phyloP scores from a whole-genome alignment of 2,329 filamentous ascomycete genomes.

The Ceratocystis cacaofunesta region DNA sequence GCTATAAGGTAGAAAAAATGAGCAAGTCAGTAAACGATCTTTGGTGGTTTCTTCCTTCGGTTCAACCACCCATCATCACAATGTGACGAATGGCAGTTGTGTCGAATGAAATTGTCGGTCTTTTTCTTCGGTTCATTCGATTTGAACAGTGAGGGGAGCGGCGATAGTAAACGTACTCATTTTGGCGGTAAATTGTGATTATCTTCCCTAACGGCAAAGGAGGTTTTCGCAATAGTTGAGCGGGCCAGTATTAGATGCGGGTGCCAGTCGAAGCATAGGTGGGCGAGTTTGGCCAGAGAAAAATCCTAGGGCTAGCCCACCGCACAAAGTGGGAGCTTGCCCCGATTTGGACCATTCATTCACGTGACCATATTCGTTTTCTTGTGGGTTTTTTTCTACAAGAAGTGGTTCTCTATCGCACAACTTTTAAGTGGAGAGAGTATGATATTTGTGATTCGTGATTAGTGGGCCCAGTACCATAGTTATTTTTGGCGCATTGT shows the following conservation, averaged over 20 bases:
- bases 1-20: constrained; percentile 26
- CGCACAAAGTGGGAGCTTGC: constrained; percentile 13
- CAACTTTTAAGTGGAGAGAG: neutral
- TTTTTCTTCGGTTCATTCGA: constrained; percentile 4
- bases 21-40: constrained; percentile 16
- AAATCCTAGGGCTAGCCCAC: constrained; percentile 15
- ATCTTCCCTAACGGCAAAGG: constrained; percentile 17
- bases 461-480: neutral
- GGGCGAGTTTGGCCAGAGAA: constrained; percentile 15
- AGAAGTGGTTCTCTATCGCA: neutral
- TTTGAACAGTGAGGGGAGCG: constrained; percentile 3
- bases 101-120: constrained; percentile 15
- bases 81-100: constrained; percentile 16
- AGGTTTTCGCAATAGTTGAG: constrained; percentile 16
- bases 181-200: constrained; percentile 32
- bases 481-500: neutral
- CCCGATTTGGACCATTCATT: constrained; percentile 3
- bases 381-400: neutral
- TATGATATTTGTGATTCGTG: neutral
- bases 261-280: constrained; percentile 14
- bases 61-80: constrained; percentile 6
- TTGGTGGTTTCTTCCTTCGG: neutral
- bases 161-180: constrained; percentile 36
- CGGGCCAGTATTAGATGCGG: constrained; percentile 15
- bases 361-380: constrained; percentile 7